Evolutionary conservation across 1,284 basidiomycete species (phyloP).

Genomic region (Irpex sp.): DNA sequence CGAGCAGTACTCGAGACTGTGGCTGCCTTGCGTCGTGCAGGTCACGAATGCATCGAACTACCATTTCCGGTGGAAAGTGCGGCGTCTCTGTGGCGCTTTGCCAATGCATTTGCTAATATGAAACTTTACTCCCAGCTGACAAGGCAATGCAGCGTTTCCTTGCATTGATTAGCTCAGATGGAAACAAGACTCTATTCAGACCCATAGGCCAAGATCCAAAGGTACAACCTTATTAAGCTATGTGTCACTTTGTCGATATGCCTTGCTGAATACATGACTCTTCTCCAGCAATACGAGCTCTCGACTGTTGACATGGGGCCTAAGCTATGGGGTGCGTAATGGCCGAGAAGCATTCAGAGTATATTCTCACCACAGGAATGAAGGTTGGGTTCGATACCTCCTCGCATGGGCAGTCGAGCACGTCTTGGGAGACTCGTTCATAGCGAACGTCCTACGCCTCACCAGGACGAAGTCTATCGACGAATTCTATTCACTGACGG

Average conservation of each 20-base stretch:
- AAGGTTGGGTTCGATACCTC: slow-evolving; percentile 50
- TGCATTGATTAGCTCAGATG: slow-evolving; percentile 71
- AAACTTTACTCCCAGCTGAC: background rate
- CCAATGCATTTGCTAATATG: background rate
- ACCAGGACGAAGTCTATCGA: slow-evolving; percentile 50
- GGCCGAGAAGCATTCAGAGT: background rate
- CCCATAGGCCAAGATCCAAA: slow-evolving; percentile 69
- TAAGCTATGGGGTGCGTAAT: slow-evolving; percentile 46
- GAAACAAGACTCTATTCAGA: slow-evolving; percentile 67
- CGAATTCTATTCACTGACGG: slow-evolving; percentile 50
- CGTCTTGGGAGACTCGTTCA: slow-evolving; percentile 53
- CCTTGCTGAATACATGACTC: background rate
- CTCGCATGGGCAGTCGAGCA: slow-evolving; percentile 44
- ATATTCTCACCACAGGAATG: background rate
- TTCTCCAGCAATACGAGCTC: slow-evolving; percentile 48
- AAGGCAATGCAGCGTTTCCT: slow-evolving; percentile 63
- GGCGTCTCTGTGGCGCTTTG: slow-evolving; percentile 15
- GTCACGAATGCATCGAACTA: slow-evolving; percentile 79
- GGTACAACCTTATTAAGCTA: slow-evolving; percentile 31
- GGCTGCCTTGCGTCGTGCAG: slow-evolving; percentile 58
- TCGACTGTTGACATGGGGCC: slow-evolving; percentile 61
- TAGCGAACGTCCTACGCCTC: slow-evolving; percentile 42
- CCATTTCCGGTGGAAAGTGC: slow-evolving; percentile 42
- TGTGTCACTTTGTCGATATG: background rate
- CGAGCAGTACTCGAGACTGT: slow-evolving; percentile 80